Evolutionary conservation across 306 rosid species (phyloP), one percentile per base, ranked within the genome.

Genomic region (Abrus pulchellus): DNA sequence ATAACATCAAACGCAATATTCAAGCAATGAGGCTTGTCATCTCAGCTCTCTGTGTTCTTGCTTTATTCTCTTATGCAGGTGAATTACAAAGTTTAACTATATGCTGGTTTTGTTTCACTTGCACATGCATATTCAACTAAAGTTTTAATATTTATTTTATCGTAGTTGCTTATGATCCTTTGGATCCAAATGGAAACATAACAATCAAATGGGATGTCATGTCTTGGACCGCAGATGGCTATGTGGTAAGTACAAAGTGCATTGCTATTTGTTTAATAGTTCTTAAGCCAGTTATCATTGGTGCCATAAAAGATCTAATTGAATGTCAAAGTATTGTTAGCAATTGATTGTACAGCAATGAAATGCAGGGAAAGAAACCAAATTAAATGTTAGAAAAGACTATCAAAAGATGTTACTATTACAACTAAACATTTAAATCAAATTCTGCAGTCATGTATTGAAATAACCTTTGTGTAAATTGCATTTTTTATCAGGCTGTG

Each of bases 211-310:
- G 97, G 98, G 99, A 95, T 72, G 33, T 95, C 29, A 76, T 94
- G 94, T 93, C 99, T 43, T 95, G 99, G 98, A 95, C 97, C 29
- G 40, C 96, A 56, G 99, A 95, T 80, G 99, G 97, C 75, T 93
- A 95, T 78, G 95, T 93, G 90, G 99, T 91, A 80, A 87, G 92
- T 50, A 9, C 47, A 81, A 48, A 41, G 33, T 76, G 12, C 34
- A 65, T 65, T 76, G 32, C 66, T 43, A 13, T 13, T 75, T 61
- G 49, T 57, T 74, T 41, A 28, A 72, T 33, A 41, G 6, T 67
- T 56, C 28, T 38, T 6, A 44, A 38, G 49, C 33, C 47, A 50
- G 40, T 41, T 64, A 49, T 72, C 79, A 40, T 27, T 41, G 13
- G 30, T 66, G 36, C 44, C 48, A 29, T 48, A 44, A 75, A 45